Evolutionary conservation across 2,329 filamentous ascomycete species (phyloP), one percentile per base, ranked within the genome.

Genomic region (Aspergillus caelatus): DNA sequence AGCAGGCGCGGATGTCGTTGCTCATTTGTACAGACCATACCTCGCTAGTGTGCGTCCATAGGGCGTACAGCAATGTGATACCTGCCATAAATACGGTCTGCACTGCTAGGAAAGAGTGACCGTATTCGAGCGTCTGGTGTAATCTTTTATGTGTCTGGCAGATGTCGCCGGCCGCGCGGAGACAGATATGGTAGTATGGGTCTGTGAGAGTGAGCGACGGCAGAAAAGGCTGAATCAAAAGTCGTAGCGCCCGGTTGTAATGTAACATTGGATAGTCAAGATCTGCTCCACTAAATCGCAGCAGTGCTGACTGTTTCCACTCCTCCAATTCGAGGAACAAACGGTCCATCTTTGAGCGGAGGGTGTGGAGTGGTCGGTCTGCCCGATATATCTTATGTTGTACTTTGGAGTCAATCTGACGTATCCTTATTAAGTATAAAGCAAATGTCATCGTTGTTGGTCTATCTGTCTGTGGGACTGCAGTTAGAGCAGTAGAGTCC

Each of bases 361-460:
- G 72, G 3, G 79, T 72, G 30, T 77, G 74, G 4, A 84, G 73
- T 2, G 81, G 77, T 41, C 79, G 77, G 64, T 85, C 83, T 16
- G 81, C 80, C 16, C 83, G 78, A 66, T 85, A 85, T 41, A 85
- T 80, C n/a, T 82, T 82, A 59, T 82, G 78, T 65, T 85, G 82
- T 34, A 85, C 84, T 21, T 79, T 78, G 1, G 83, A 83, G 66
- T 85, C 82, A 45, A 78, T 77, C 30, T 79, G 77, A 28, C 83
- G 81, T 23, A 84, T 75, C 56, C 79, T 78, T 58, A 83, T 79
- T 2, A 84, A 74, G 26, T 80, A 78, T 10, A 82, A 77, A 8
- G 78, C 77, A 10, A 82, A 77, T 8, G 81, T 80, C 30, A 83
- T 72, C 60, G 78, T 67, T 46, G 76, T 75, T 61, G 74, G 68